Percentiles rank a stretch among this genome's conserved stretches.
Evolutionary conservation across 495 filamentous ascomycete genomes (phyloP).

Genomic region (Chaetomium cochliodes): DNA sequence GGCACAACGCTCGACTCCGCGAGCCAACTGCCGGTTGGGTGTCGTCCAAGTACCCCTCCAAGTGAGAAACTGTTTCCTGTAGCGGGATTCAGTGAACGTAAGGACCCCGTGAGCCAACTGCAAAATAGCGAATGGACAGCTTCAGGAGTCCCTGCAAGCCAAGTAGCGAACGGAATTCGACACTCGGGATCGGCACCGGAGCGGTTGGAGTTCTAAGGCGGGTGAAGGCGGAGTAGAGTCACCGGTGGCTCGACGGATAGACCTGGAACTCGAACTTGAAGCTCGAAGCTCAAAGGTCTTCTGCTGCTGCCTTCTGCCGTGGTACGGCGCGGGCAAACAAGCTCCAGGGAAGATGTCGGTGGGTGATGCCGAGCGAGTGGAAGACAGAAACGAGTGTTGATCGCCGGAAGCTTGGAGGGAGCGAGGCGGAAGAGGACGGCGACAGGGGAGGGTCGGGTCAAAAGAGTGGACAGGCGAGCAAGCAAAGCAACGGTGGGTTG

Average conservation of each 20-base stretch:
- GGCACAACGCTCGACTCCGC: neutral
- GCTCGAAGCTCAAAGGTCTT: neutral
- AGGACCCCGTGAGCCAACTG: neutral
- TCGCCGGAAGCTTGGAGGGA: conserved; percentile 16
- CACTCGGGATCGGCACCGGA: neutral
- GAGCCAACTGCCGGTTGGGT: neutral
- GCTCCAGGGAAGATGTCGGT: neutral
- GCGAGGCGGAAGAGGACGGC: neutral
- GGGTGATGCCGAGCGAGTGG: conserved; percentile 13
- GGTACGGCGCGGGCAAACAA: conserved; percentile 1
- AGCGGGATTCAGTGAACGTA: conserved; percentile 3
- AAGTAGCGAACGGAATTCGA: conserved; percentile 3
- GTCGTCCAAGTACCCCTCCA: neutral
- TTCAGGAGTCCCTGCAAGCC: conserved; percentile 13
- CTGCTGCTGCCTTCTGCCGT: conserved; percentile 5
- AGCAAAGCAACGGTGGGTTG: conserved; percentile 13
- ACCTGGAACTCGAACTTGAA: neutral
- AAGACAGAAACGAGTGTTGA: conserved; percentile 16
- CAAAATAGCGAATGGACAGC: conserved; percentile 22
- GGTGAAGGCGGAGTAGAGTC: neutral
- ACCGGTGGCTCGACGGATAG: neutral
- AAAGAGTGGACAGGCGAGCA: conserved; percentile 18
- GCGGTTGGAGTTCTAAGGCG: neutral
- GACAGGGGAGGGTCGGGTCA: conserved; percentile 27
- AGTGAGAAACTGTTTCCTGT: neutral